Conservation (phyloP, 1,284 basidiomycete genomes). For the Ceratorhiza oryzae-sativae region DNA sequence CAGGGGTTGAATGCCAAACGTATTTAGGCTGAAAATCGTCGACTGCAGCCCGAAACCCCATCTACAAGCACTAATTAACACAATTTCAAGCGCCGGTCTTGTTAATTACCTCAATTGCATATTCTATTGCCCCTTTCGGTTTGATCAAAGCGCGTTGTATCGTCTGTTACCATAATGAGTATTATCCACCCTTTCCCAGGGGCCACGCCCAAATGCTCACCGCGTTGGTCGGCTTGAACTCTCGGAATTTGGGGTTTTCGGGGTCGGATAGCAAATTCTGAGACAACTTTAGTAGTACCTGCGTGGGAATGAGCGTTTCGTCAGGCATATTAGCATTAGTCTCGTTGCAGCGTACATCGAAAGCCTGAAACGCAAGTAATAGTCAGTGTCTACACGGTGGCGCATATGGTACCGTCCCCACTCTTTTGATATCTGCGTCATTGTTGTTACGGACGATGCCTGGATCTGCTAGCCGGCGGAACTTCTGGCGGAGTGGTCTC, state of each 20-base stretch:
- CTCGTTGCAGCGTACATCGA: constrained; percentile 59
- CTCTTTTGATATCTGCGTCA: constrained; percentile 47
- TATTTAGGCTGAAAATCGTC: constrained; percentile 69
- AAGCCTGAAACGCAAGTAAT: constrained; percentile 54
- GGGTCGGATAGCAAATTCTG: constrained; percentile 75
- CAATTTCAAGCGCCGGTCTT: too few relatives aligned
- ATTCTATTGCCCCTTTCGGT: constrained; percentile 76
- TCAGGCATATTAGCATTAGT: neutral
- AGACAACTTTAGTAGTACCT: constrained; percentile 73
- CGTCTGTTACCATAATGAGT: constrained; percentile 45
- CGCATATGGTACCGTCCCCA: neutral
- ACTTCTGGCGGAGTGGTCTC: constrained; percentile 61
- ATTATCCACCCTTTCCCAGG: constrained; percentile 53
- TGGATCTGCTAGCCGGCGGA: constrained; percentile 75
- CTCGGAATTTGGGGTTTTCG: constrained; percentile 69
- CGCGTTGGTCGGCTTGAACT: constrained; percentile 75
- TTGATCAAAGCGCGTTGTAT: constrained; percentile 45
- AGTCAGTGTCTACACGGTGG: constrained; percentile 44
- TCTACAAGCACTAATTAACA: constrained; percentile 53
- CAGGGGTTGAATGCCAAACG: constrained; percentile 59
- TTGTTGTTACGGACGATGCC: constrained; percentile 77
- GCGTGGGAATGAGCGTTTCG: constrained; percentile 13
- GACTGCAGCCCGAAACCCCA: constrained; percentile 71
- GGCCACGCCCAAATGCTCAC: constrained; percentile 55
- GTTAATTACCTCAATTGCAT: constrained; percentile 76